Evolutionary conservation across 805 yeast species (phyloP).

Genomic region (Candida patagonica): DNA sequence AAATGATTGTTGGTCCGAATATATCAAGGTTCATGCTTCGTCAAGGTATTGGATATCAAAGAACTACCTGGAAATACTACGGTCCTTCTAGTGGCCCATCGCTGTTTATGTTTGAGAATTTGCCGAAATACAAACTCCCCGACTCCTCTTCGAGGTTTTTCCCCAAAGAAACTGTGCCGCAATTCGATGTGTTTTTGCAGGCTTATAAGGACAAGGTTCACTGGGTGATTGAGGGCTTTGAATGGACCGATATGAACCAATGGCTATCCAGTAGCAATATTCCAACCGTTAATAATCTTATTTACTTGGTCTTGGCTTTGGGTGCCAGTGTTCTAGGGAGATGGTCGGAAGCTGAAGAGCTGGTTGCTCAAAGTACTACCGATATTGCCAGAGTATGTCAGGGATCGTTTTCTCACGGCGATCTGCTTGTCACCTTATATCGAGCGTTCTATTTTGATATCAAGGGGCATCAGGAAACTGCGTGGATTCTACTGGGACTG

Average conservation of each 20-base stretch:
- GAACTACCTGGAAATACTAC: conserved; percentile 9
- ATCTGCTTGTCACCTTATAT: conserved; percentile 3
- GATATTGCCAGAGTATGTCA: background rate
- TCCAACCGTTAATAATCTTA: conserved; percentile 9
- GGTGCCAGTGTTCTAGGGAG: conserved; percentile 6
- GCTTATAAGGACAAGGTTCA: conserved; percentile 11
- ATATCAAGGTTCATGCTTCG: conserved; percentile 11
- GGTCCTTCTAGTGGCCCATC: conserved; percentile 17
- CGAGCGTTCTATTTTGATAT: conserved; percentile 9
- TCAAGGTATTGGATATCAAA: conserved; percentile 10
- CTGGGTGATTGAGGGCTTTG: conserved; percentile 14
- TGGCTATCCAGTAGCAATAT: conserved; percentile 12
- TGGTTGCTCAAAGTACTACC: conserved; percentile 2
- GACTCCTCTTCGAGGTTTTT: conserved; percentile 7
- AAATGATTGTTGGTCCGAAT: background rate
- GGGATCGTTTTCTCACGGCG: conserved; percentile 1
- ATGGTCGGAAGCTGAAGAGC: conserved; percentile 8
- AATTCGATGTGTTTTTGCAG: conserved; percentile 7
- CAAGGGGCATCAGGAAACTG: conserved; percentile 11
- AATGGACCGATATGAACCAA: conserved; percentile 9
- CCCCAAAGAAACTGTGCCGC: conserved; percentile 13
- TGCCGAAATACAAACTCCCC: conserved; percentile 1
- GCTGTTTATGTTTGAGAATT: conserved; percentile 11
- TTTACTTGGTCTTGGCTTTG: conserved; percentile 13
- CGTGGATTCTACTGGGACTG: conserved; percentile 35